Evolutionary conservation across 2,329 filamentous ascomycete species (phyloP), one percentile per base, ranked within the genome.

Genomic region (Pseudonectria buxi): DNA sequence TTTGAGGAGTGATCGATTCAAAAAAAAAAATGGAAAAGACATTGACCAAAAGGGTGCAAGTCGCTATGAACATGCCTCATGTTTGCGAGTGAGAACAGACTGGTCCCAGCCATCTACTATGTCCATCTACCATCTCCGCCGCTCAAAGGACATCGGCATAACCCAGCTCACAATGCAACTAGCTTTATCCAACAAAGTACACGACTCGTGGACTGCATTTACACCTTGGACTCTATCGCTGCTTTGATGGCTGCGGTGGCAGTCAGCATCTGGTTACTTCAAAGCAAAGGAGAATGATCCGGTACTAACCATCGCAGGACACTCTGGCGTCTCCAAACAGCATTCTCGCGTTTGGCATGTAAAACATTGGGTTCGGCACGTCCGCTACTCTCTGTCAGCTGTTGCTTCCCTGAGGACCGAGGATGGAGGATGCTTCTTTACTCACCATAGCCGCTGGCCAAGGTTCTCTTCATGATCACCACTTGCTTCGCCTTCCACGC

Each of bases 401-500:
- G 16, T 36, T n/a, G 35, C 24, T 24, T 24, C 9, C 4, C 1
- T 22, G 2, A 7, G 12, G 10, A 2, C 2, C 11, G 15, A 9
- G 6, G 4, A 5, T 13, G 13, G 2, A 18, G 16, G 33, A 30
- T n/a, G 22, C 24, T 26, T 48, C 14, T 13, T 5, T 10, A 63
- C 76, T 64, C 52, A 83, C 81, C 86, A 60, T 94, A 94, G 43
- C 87, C 87, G 56, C 83, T 89, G 5, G 83, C 82, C 82, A 94
- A 81, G 33, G 87, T 82, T 40, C 88, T 71, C 74, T 95, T 95
- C 88, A 95, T 94, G 10, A 95, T 83, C 35, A 95, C 76, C 2
- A 92, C 86, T 55, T 90, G 81, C 69, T 94, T 94, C 54, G 83
- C 88, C 78, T 94, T 94, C 85, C 88, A 94, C 6, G 85, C 88